A percentile compares a stretch with the other conserved stretches of the same genome.
phyloP scores from a whole-genome alignment of 2,329 filamentous ascomycete species.

The Colletotrichum theobromicola region DNA sequence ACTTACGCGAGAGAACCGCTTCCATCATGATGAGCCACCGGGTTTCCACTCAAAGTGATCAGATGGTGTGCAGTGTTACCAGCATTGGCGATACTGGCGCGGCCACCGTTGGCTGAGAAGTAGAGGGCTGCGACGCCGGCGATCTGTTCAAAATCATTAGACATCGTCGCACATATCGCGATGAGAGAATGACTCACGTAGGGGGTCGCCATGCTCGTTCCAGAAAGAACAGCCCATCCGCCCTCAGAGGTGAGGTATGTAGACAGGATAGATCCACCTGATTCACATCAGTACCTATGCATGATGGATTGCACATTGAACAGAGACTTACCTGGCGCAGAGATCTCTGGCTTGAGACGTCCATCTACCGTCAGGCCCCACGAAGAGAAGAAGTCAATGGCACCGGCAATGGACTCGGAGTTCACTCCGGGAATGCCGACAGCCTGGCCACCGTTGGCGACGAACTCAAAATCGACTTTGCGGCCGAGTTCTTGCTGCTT shows the following conservation, averaged over 20 bases:
- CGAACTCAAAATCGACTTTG: not conserved
- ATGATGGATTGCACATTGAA: rapidly evolving
- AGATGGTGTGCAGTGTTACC: not conserved
- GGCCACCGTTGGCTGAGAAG: constrained; percentile 26
- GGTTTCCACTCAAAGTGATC: constrained; percentile 6
- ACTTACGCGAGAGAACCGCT: constrained; percentile 9
- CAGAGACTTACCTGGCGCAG: constrained; percentile 46
- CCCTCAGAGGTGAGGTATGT: constrained; percentile 50
- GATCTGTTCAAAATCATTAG: constrained; percentile 26
- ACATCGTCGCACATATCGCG: not conserved
- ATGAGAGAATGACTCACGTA: not conserved
- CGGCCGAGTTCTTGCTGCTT: not conserved
- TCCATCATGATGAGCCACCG: constrained; percentile 7
- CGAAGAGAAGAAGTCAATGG: constrained; percentile 51
- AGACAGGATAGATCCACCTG: constrained; percentile 58
- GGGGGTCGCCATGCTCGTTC: constrained; percentile 68
- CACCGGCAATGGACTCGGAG: not conserved
- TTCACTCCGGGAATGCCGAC: not conserved
- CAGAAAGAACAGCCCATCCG: constrained; percentile 47
- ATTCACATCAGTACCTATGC: not conserved
- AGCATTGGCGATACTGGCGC: not conserved
- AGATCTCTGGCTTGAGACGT: constrained; percentile 59
- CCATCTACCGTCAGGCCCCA: constrained; percentile 68
- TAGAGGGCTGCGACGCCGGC: constrained; percentile 39
- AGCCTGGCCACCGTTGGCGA: not conserved